Evolutionary conservation across 495 filamentous ascomycete genomes (phyloP).

Genomic region (Pyrenopolyporus hunteri): DNA sequence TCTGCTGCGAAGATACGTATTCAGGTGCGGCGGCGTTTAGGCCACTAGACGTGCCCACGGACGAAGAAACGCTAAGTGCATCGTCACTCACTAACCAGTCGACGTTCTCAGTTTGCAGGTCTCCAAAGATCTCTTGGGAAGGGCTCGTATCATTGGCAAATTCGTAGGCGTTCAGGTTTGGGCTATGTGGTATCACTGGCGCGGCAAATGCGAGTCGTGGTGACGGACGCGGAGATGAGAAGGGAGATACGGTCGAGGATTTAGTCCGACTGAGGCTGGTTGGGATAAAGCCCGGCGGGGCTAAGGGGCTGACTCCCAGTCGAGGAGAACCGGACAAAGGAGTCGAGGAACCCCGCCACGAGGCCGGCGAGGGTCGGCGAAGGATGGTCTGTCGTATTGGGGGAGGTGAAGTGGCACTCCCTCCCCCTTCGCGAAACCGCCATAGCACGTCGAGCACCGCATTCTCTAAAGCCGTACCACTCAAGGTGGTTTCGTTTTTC

Average conservation of each 20-base stretch:
- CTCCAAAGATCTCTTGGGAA: constrained; percentile 84
- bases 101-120: constrained; percentile 90
- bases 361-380: constrained; percentile 86
- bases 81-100: constrained; percentile 97
- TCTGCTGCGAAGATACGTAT: constrained; percentile 75
- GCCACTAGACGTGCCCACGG: constrained; percentile 66
- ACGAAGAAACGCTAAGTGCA: constrained; percentile 76
- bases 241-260: constrained; percentile 83
- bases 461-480: constrained; percentile 83
- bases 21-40: constrained; percentile 79
- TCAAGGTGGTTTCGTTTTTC: constrained; percentile 75
- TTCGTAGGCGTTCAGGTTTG: constrained; percentile 91
- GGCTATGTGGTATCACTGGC: constrained; percentile 93
- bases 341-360: constrained; percentile 85
- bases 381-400: constrained; percentile 84
- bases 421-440: constrained; percentile 80
- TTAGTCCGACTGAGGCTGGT: constrained; percentile 73
- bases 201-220: constrained; percentile 89
- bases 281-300: constrained; percentile 81
- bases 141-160: constrained; percentile 76
- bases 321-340: constrained; percentile 77
- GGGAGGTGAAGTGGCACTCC: constrained; percentile 79
- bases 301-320: constrained; percentile 78
- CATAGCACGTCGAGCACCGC: constrained; percentile 89
- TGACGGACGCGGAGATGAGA: constrained; percentile 91